A percentile compares a stretch with the other conserved stretches of the same genome.
Evolutionary conservation across 495 filamentous ascomycete species (phyloP).

Genomic region (Podospora sp.): DNA sequence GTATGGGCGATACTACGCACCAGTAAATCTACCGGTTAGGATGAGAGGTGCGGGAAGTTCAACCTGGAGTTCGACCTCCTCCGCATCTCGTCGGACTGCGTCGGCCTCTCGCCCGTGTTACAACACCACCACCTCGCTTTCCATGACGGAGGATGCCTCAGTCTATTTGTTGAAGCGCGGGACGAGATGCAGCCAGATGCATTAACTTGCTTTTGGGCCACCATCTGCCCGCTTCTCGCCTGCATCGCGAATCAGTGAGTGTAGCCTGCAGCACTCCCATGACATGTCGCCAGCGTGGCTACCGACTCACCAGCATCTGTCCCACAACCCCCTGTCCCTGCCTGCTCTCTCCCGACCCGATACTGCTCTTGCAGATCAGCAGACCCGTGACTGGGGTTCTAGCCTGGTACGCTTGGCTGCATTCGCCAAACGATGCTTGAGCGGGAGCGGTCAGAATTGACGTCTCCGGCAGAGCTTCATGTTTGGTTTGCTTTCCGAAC

Average conservation of each 20-base stretch:
- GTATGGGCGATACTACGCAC: constrained; percentile 1
- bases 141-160: neutral
- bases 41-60: neutral
- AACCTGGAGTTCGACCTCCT: neutral
- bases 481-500: neutral
- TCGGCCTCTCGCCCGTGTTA: neutral
- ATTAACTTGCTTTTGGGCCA: constrained; percentile 16
- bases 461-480: neutral
- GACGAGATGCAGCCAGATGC: neutral
- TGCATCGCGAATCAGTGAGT: constrained; percentile 15
- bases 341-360: constrained; percentile 11
- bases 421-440: neutral
- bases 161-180: neutral
- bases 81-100: neutral
- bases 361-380: constrained; percentile 28
- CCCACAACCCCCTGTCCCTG: constrained; percentile 10
- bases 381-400: constrained; percentile 21
- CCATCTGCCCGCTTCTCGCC: constrained; percentile 11
- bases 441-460: constrained; percentile 14
- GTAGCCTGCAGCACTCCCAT: constrained; percentile 15
- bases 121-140: neutral
- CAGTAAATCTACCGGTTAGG: neutral
- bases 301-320: constrained; percentile 1
- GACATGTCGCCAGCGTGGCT: constrained; percentile 20
- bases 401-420: constrained; percentile 20